Evolutionary conservation across 2,329 filamentous ascomycete species (phyloP).

Genomic region (Cordyceps farinosa): DNA sequence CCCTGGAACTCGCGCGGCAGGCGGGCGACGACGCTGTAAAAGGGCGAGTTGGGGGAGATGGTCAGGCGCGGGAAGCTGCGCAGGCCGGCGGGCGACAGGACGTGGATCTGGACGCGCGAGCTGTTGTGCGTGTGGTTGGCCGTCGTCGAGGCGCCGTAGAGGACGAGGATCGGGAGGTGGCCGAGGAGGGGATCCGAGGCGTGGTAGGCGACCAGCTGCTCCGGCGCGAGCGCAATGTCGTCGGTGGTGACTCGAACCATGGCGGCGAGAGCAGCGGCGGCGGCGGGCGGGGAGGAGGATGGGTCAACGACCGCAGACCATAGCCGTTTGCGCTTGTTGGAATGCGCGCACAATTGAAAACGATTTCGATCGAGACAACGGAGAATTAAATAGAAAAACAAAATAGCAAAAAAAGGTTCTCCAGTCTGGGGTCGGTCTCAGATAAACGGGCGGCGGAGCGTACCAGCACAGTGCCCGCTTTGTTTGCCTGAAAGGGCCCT

Average conservation of each 20-base stretch:
- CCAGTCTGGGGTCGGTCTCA: constrained; percentile 2
- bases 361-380: not conserved
- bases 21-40: constrained; percentile 85
- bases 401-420: not conserved
- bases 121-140: constrained; percentile 83
- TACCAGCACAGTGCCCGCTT: constrained; percentile 3
- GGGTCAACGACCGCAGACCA: constrained; percentile 26
- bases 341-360: constrained; percentile 1
- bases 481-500: not conserved
- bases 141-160: constrained; percentile 87
- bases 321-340: constrained; percentile 21
- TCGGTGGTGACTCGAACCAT: constrained; percentile 83
- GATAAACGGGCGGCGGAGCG: constrained; percentile 11
- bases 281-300: not conserved
- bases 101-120: constrained; percentile 90
- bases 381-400: not conserved
- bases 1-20: constrained; percentile 92
- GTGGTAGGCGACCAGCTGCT: constrained; percentile 84
- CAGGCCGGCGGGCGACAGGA: constrained; percentile 85
- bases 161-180: constrained; percentile 79
- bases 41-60: constrained; percentile 85
- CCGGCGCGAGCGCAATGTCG: constrained; percentile 73
- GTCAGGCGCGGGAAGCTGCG: constrained; percentile 88
- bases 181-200: constrained; percentile 79
- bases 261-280: constrained; percentile 34